Evolutionary conservation across 257 asterid species (phyloP), one percentile per base, ranked within the genome.

Genomic region (Phtheirospermum japonicum): DNA sequence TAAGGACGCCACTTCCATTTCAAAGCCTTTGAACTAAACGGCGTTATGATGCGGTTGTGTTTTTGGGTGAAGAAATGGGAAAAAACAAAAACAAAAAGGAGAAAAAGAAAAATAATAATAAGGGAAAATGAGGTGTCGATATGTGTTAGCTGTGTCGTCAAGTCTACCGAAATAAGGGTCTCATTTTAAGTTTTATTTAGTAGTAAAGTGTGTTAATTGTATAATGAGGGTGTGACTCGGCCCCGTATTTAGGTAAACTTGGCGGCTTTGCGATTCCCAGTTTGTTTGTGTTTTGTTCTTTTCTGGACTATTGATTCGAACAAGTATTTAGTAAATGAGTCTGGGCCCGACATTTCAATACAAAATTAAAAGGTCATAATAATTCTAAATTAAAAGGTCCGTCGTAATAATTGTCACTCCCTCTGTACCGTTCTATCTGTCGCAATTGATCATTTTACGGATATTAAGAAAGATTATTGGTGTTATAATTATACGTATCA

Each of bases 201-300:
- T 48, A 53, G 40, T 10, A 26, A 19, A 14, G 13, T 30, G 45
- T 57, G 50, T 43, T 13, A 17, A 46, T 45, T 36, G 64, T 61
- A 12, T 8, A 74, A n/a, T n/a, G n/a, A n/a, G n/a, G n/a, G n/a
- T n/a, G n/a, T n/a, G n/a, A n/a, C n/a, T n/a, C 79, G 85, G 64
- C 79, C 70, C 76, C 83, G 82, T 80, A 84, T 77, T 80, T 73
- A 59, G 73, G 83, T 82, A 76, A 83, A 84, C 87, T 76, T 82
- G 81, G 61, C 55, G 69, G 64, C 37, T 40, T 10, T 40, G 16
- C 14, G 17, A 13, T 40, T 6, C 48, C 9, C 48, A 3, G 10
- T n/a, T 7, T 10, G 50, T 43, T 43, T 6, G 19, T 4, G 19
- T 6, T 43, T 43, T 43, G 19, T 43, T 43, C 50, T 43, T 43